Conservation (phyloP, 106 monocot species). For the Allium cepa region DNA sequence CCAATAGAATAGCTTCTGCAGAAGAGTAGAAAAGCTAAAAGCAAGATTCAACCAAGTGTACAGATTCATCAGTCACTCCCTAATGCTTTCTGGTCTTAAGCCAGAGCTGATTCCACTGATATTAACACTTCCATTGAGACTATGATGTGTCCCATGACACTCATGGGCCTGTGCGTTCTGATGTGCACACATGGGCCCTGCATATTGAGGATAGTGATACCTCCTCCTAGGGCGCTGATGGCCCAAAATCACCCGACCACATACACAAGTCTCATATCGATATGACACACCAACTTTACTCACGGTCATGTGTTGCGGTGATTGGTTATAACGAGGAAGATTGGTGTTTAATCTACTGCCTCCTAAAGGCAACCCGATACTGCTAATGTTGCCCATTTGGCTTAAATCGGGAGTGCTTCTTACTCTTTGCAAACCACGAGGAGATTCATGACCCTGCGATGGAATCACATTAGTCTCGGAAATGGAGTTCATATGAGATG, state of each 20-base stretch:
- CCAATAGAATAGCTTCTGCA: too few relatives aligned
- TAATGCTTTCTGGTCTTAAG: too few relatives aligned
- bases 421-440: conserved; percentile 2
- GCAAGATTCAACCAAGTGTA: too few relatives aligned
- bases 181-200: too few relatives aligned
- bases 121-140: too few relatives aligned
- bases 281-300: background rate
- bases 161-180: too few relatives aligned
- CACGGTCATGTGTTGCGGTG: background rate
- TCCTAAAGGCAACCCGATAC: background rate
- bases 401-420: conserved; percentile 17
- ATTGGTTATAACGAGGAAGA: background rate
- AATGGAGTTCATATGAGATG: conserved; percentile 5
- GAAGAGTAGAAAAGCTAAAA: too few relatives aligned
- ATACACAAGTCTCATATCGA: background rate
- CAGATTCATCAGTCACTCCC: too few relatives aligned
- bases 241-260: background rate
- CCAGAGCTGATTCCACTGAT: too few relatives aligned
- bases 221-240: background rate
- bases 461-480: background rate
- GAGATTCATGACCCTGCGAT: background rate
- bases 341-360: too few relatives aligned
- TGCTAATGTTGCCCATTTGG: background rate
- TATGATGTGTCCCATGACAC: too few relatives aligned
- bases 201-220: background rate